Conservation (phyloP, 805 yeast genomes). For the Lipomyces sp. region DNA sequence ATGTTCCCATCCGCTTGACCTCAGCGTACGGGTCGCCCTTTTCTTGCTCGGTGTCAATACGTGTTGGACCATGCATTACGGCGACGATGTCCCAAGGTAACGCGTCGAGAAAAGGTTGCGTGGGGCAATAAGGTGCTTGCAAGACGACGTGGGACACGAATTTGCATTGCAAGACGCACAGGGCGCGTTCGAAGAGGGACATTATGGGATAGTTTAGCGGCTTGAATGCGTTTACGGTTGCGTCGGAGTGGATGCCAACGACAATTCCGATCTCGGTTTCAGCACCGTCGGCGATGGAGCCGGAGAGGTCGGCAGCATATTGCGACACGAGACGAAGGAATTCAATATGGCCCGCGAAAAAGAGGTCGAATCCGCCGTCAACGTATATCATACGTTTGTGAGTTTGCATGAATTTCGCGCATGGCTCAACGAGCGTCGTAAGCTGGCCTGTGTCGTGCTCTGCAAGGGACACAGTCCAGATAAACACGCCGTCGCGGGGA, state of each 20-base stretch:
- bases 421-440: constrained; percentile 39
- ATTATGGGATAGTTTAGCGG: constrained; percentile 79
- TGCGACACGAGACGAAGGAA: constrained; percentile 59
- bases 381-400: constrained; percentile 54
- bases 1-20: constrained; percentile 47
- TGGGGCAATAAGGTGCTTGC: constrained; percentile 66
- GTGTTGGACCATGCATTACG: constrained; percentile 62
- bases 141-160: constrained; percentile 60
- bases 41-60: constrained; percentile 21
- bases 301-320: constrained; percentile 47
- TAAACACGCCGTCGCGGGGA: constrained; percentile 63
- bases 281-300: constrained; percentile 40
- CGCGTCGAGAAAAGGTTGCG: constrained; percentile 47
- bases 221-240: constrained; percentile 57
- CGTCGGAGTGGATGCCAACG: constrained; percentile 71
- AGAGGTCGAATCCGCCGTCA: constrained; percentile 88
- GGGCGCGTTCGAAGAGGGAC: constrained; percentile 82
- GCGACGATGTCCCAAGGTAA: constrained; percentile 48
- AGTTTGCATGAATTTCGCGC: constrained; percentile 9
- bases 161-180: constrained; percentile 86
- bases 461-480: constrained; percentile 48
- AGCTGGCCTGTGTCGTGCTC: constrained; percentile 28
- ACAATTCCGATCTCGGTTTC: constrained; percentile 49
- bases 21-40: constrained; percentile 48
- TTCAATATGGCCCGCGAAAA: constrained; percentile 91